Percentiles rank a stretch among this genome's conserved stretches.
Conservation (phyloP, 768 basidiomycete species). For the Scleroderma bovista region DNA sequence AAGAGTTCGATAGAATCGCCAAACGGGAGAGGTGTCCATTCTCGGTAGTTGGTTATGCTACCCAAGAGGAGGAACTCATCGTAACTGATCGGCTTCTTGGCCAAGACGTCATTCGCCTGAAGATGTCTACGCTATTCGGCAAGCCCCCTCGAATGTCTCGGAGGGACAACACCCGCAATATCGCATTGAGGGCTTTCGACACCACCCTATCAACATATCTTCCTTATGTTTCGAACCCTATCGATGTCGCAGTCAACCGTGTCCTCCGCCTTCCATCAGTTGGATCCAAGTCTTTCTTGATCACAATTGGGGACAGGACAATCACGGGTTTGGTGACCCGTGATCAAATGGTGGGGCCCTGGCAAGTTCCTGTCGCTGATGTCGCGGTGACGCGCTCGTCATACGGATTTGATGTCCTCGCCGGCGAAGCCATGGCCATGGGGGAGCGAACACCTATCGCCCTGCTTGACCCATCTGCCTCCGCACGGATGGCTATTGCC, state of each 20-base stretch:
- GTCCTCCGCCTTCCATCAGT: conserved; percentile 90
- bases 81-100: conserved; percentile 84
- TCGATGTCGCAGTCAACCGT: conserved; percentile 66
- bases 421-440: conserved; percentile 97
- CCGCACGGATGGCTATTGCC: conserved; percentile 93
- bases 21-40: conserved; percentile 90
- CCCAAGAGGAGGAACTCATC: conserved; percentile 72
- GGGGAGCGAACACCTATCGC: conserved; percentile 95
- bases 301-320: conserved; percentile 94
- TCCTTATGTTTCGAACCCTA: conserved; percentile 41
- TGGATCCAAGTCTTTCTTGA: conserved; percentile 93
- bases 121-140: conserved; percentile 95
- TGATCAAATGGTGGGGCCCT: conserved; percentile 99
- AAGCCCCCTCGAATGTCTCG: conserved; percentile 92
- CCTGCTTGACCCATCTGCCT: conserved; percentile 79
- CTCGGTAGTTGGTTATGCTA: conserved; percentile 86
- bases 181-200: conserved; percentile 57
- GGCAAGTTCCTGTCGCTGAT: conserved; percentile 97
- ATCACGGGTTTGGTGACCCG: conserved; percentile 92
- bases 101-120: conserved; percentile 76
- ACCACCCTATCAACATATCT: conserved; percentile 62
- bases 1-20: conserved; percentile 69
- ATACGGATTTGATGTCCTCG: conserved; percentile 81
- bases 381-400: conserved; percentile 94
- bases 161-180: conserved; percentile 46